Evolutionary conservation across 1,284 basidiomycete genomes (phyloP).

Genomic region (Ustilago hordei): DNA sequence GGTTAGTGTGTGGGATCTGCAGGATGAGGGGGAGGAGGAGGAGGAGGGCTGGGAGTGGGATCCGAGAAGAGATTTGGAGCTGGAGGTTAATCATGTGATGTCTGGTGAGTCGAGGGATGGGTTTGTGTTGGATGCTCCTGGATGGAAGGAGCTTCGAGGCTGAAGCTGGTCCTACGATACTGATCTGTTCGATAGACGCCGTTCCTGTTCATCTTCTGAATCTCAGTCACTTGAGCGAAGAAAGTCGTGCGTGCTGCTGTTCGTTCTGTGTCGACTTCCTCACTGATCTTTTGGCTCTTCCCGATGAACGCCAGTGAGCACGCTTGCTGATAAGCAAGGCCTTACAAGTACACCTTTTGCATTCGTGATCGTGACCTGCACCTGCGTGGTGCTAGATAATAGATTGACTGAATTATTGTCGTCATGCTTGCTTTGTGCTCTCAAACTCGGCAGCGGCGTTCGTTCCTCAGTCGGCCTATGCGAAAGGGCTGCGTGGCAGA

Average conservation of each 20-base stretch:
- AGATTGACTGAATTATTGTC: neutral
- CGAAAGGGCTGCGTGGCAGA: constrained; percentile 46
- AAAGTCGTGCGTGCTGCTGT: too few species aligned
- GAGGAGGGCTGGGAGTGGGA: constrained; percentile 24
- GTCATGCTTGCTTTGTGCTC: neutral
- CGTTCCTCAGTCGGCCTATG: constrained; percentile 41
- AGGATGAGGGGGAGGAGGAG: constrained; percentile 13
- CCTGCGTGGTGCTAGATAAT: neutral
- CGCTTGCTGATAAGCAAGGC: neutral
- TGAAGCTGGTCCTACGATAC: neutral
- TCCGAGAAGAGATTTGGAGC: constrained; percentile 20
- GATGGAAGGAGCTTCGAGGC: constrained; percentile 41
- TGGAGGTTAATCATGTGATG: constrained; percentile 35
- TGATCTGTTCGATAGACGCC: neutral
- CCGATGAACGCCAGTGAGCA: too few species aligned
- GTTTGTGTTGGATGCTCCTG: constrained; percentile 18
- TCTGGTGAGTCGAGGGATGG: constrained; percentile 40
- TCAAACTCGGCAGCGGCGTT: neutral
- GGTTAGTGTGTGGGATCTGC: constrained; percentile 44
- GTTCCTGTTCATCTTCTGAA: neutral
- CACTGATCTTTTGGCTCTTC: too few species aligned
- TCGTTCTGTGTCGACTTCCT: too few species aligned
- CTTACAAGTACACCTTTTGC: constrained; percentile 20
- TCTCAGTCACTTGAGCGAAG: too few species aligned
- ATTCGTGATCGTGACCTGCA: constrained; percentile 1